Evolutionary conservation across 2,329 filamentous ascomycete species (phyloP).

Genomic region (Nakataea oryzae): DNA sequence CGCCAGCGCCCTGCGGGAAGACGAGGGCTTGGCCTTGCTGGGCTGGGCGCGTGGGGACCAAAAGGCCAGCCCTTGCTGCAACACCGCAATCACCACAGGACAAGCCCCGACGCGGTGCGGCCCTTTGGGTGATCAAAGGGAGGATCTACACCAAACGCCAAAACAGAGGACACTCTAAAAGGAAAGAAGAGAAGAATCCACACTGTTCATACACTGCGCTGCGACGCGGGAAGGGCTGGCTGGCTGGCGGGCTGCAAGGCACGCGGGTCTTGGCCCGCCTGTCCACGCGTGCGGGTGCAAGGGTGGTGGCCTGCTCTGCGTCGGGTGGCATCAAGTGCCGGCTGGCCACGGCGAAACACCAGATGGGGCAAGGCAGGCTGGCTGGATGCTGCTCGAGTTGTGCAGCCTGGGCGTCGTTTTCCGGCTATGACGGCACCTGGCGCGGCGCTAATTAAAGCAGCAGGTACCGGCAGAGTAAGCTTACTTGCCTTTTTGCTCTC

Average conservation of each 20-base stretch:
- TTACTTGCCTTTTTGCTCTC: neutral
- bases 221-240: no score
- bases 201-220: no score
- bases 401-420: no score
- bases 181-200: neutral
- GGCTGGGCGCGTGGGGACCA: no score
- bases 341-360: no score
- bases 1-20: no score
- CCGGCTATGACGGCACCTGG: neutral
- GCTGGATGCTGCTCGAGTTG: no score
- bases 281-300: neutral
- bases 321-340: neutral
- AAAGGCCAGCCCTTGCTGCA: no score
- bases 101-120: neutral
- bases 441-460: neutral
- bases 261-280: neutral
- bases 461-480: neutral
- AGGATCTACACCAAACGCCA: neutral
- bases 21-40: no score
- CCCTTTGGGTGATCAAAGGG: neutral
- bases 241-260: neutral
- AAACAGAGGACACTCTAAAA: neutral
- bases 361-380: no score
- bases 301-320: neutral
- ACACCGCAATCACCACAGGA: neutral